These are phyloP conservation scores for Nowakowskiella sp. DNA, from an alignment of 192 early-diverging fungal genomes.

Conservation along the genomic window DNA sequence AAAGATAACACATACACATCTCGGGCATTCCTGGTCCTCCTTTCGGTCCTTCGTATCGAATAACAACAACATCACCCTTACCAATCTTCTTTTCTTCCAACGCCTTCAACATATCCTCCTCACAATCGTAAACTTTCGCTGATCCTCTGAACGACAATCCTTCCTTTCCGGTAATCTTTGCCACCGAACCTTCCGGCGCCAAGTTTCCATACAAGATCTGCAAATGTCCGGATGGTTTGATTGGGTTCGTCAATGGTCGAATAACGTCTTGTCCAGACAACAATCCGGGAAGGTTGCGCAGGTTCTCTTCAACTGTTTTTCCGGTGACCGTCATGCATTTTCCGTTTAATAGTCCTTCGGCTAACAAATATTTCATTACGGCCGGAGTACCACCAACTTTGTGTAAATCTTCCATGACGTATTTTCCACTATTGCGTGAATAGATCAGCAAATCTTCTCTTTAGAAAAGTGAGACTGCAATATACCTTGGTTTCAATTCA, in stretches of 20 bases:
- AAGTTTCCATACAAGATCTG: constrained; percentile 91
- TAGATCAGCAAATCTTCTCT: neutral
- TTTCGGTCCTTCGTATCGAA: constrained; percentile 96
- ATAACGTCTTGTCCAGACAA: constrained; percentile 81
- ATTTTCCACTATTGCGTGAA: constrained; percentile 68
- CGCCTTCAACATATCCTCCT: constrained; percentile 84
- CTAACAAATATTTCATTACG: constrained; percentile 87
- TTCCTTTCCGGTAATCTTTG: constrained; percentile 99
- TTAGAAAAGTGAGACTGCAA: neutral
- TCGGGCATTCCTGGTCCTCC: constrained; percentile 99
- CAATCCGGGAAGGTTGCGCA: constrained; percentile 68
- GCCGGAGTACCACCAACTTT: constrained; percentile 87
- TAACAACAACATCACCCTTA: constrained; percentile 90
- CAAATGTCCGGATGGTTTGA: constrained; percentile 92
- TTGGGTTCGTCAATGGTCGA: constrained; percentile 68
- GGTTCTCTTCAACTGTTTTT: constrained; percentile 92
- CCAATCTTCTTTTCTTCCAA: constrained; percentile 79
- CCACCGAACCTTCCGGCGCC: constrained; percentile 91
- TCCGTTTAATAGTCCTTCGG: constrained; percentile 77
- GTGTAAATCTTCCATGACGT: constrained; percentile 96
- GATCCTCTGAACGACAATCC: constrained; percentile 80
- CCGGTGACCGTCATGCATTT: constrained; percentile 93
- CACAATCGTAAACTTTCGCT: constrained; percentile 87
- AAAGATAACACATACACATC: constrained; percentile 60
- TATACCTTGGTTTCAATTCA: constrained; percentile 83